Evolutionary conservation across 179 eudicot species (phyloP), one percentile per base, ranked within the genome.

Genomic region (Drosera spatulata): DNA sequence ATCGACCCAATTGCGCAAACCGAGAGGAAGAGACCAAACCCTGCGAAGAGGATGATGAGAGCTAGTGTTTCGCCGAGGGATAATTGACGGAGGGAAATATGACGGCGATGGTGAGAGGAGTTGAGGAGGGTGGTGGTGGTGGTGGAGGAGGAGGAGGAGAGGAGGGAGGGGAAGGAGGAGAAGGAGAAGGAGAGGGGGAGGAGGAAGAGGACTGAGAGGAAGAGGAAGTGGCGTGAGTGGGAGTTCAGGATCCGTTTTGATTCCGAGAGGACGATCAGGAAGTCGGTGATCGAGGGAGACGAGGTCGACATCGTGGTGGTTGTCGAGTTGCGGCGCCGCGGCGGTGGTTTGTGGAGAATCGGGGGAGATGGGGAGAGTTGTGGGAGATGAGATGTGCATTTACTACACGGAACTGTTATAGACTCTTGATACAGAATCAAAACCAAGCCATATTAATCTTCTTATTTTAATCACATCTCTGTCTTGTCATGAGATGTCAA

Each of bases 181-280:
- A 80, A 56, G 12, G 79, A 75, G 76, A 80, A 75, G 11, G 83
- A 73, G 65, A 80, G 79, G 42, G 88, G 85, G 48, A 81, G 80
- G 59, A 84, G 75, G 73, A 76, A 84, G 74, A 84, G 62, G 54
- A 84, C 77, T 2, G 84, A 79, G 48, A 81, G 82, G 5, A 80
- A 82, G 50, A 84, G 73, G 79, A 84, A 84, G 66, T 81, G 90
- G 70, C 84, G 82, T 4, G 80, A 72, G 76, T 83, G 81, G 12
- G 88, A 70, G 67, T 67, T 81, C 70, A 79, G 60, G 12, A 84
- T 76, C 0, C 82, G 75, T 51, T 64, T 81, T 10, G 90, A 62
- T 64, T 77, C 79, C 6, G 80, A 67, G 5, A 81, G 47, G 4
- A 81, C 80, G 39, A 72, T 73, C 58, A 48, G 43, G 67, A 79